Evolutionary conservation across 2,329 filamentous ascomycete species (phyloP).

Genomic region (Clarireedia hainanense): DNA sequence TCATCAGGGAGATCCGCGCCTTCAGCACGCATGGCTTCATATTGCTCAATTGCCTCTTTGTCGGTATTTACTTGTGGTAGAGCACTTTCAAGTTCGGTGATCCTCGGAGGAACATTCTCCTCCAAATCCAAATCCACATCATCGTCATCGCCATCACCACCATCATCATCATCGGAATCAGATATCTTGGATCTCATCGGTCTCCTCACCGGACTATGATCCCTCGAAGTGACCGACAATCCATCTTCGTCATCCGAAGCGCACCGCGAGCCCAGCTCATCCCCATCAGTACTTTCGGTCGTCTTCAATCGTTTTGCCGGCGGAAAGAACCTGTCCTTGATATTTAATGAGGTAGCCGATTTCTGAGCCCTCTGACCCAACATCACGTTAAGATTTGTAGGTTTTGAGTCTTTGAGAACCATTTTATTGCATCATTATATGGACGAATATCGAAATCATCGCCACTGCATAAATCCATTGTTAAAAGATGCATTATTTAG

Average conservation of each 20-base stretch:
- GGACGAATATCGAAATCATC: neutral
- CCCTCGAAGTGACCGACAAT: conserved; percentile 22
- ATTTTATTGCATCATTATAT: conserved; percentile 9
- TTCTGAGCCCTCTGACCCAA: conserved; percentile 20
- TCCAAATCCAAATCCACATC: conserved; percentile 13
- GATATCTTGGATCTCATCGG: conserved; percentile 28
- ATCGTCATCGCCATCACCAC: conserved; percentile 24
- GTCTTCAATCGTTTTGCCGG: conserved; percentile 26
- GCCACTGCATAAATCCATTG: neutral
- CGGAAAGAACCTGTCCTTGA: conserved; percentile 17
- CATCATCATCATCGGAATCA: conserved; percentile 32
- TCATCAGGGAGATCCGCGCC: conserved; percentile 30
- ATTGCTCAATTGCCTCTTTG: conserved; percentile 68
- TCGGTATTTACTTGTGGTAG: conserved; percentile 61
- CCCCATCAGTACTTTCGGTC: conserved; percentile 19
- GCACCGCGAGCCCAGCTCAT: neutral
- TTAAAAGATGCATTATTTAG: neutral
- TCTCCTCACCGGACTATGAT: conserved; percentile 13
- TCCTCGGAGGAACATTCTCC: conserved; percentile 28
- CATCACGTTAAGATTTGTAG: conserved; percentile 19
- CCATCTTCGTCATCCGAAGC: conserved; percentile 13
- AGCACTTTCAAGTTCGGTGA: conserved; percentile 64
- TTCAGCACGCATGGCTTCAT: conserved; percentile 53
- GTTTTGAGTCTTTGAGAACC: conserved; percentile 15
- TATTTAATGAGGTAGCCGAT: conserved; percentile 19